phyloP scores from a whole-genome alignment of 2,329 filamentous ascomycete genomes.

The Monosporascus cannonballus region DNA sequence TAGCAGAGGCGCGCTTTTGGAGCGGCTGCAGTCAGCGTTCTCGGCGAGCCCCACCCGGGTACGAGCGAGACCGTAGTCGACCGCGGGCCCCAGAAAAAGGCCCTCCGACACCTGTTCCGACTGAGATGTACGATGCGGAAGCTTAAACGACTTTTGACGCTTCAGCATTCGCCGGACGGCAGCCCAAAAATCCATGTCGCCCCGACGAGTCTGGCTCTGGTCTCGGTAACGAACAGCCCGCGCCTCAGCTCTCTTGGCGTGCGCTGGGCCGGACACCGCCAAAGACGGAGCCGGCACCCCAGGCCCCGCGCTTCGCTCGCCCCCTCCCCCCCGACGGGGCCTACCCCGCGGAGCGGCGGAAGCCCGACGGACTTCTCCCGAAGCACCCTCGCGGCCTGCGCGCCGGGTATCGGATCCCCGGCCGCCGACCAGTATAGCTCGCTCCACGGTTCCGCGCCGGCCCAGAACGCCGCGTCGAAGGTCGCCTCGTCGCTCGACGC shows the following conservation, averaged over 20 bases:
- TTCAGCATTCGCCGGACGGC: too few species aligned
- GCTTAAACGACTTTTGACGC: too few species aligned
- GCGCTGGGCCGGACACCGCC: not conserved
- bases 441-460: too few species aligned
- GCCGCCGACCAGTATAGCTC: not conserved
- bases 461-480: slow-evolving; percentile 21
- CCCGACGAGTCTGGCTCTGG: not conserved
- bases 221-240: not conserved
- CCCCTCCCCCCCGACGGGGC: too few species aligned
- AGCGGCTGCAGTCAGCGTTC: too few species aligned
- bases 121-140: too few species aligned
- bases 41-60: too few species aligned
- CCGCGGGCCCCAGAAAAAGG: too few species aligned
- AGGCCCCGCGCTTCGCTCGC: too few species aligned
- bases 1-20: too few species aligned
- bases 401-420: not conserved
- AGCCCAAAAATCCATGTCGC: not conserved
- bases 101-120: too few species aligned
- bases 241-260: not conserved
- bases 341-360: not conserved
- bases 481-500: slow-evolving; percentile 9
- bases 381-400: not conserved
- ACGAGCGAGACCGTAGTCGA: too few species aligned
- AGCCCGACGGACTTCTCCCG: not conserved
- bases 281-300: not conserved